phyloP scores from a whole-genome alignment of 2,329 filamentous ascomycete species.

The Rhynchosporium agropyri region DNA sequence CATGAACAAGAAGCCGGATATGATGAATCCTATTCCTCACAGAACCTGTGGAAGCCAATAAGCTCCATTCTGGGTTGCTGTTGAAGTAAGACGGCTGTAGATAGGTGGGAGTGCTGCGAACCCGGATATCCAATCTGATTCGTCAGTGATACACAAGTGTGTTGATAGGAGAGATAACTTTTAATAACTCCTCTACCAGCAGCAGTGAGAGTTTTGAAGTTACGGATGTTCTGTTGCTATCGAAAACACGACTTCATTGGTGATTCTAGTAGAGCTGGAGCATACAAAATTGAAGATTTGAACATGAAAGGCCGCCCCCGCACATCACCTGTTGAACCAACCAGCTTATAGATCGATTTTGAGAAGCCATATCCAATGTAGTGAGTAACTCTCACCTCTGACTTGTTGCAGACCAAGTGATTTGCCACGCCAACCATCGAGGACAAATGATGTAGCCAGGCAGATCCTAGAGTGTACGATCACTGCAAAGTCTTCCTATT shows the following conservation, averaged over 20 bases:
- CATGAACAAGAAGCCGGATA: conserved; percentile 63
- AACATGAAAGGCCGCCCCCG: too few species aligned
- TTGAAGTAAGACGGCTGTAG: conserved; percentile 50
- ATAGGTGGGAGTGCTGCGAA: conserved; percentile 63
- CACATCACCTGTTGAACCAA: too few species aligned
- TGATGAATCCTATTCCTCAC: conserved; percentile 63
- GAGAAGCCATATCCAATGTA: too few species aligned
- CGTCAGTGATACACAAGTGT: not conserved
- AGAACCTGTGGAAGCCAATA: conserved; percentile 67
- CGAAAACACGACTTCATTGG: too few species aligned
- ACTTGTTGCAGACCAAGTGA: not conserved
- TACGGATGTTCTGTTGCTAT: too few species aligned
- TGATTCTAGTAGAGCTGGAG: not conserved
- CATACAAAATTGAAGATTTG: not conserved
- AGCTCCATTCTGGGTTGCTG: conserved; percentile 53
- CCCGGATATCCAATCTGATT: conserved; percentile 56
- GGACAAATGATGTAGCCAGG: not conserved
- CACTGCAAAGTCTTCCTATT: not conserved
- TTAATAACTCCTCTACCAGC: too few species aligned
- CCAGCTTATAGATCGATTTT: not conserved
- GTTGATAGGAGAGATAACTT: not conserved
- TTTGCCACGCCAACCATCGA: not conserved
- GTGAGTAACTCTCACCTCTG: too few species aligned
- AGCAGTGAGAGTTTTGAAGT: too few species aligned
- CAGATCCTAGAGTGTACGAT: not conserved